Conservation (phyloP, 495 filamentous ascomycete species). For the Terfezia boudieri region DNA sequence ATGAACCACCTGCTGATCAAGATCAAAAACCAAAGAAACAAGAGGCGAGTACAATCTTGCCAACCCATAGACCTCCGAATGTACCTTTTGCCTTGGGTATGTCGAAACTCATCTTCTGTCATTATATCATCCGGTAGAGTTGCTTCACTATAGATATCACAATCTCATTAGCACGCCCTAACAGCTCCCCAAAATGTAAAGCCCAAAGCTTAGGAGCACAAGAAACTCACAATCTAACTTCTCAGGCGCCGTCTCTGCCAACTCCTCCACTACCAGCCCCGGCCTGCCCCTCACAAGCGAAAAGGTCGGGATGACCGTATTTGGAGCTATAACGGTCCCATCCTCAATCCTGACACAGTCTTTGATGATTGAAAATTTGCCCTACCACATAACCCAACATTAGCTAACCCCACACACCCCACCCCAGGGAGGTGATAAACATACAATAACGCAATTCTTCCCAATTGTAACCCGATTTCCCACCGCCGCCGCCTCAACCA, state of each 20-base stretch:
- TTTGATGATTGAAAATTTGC: constrained; percentile 73
- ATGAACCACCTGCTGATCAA: no score
- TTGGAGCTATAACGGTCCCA: constrained; percentile 54
- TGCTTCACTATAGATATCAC: neutral
- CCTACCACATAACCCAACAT: constrained; percentile 12
- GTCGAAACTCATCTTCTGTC: neutral
- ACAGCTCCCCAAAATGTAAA: neutral
- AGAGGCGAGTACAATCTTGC: no score
- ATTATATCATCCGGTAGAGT: neutral
- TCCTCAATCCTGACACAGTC: constrained; percentile 71
- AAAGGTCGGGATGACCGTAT: constrained; percentile 81
- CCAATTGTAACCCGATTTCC: constrained; percentile 72
- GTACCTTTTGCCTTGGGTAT: no score
- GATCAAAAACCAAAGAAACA: no score
- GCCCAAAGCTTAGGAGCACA: neutral
- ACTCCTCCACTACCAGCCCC: constrained; percentile 61
- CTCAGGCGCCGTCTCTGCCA: constrained; percentile 52
- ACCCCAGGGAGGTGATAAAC: neutral
- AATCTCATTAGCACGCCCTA: neutral
- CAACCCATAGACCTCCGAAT: no score
- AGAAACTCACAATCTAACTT: constrained; percentile 33
- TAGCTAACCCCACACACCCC: neutral
- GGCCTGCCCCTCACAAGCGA: constrained; percentile 65
- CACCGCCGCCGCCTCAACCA: constrained; percentile 56
- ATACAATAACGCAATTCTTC: constrained; percentile 36